Evolutionary conservation across 495 filamentous ascomycete species (phyloP).

Genomic region (Penicillium longicatenatum): DNA sequence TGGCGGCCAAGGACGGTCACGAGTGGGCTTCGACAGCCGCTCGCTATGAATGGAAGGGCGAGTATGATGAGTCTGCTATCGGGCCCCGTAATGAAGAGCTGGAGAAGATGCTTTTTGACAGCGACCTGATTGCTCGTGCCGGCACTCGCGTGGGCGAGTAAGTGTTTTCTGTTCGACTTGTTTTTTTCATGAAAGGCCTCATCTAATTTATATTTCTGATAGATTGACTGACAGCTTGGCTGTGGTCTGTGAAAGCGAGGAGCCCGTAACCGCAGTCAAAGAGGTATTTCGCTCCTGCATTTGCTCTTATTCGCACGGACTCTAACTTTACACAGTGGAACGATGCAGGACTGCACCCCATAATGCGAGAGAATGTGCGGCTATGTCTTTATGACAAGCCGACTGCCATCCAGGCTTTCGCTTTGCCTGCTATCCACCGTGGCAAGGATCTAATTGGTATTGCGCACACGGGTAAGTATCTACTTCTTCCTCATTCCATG

Average conservation of each 20-base stretch:
- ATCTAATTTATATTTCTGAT: slow-evolving; percentile 5
- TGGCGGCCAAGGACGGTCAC: neutral
- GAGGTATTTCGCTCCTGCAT: slow-evolving; percentile 40
- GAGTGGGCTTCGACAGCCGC: slow-evolving; percentile 59
- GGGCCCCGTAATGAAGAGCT: slow-evolving; percentile 68
- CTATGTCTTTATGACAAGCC: slow-evolving; percentile 66
- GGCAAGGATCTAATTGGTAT: slow-evolving; percentile 81
- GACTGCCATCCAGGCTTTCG: slow-evolving; percentile 85
- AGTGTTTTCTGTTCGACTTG: slow-evolving; percentile 14
- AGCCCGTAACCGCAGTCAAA: slow-evolving; percentile 32
- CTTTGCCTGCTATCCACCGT: slow-evolving; percentile 71
- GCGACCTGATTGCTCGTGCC: slow-evolving; percentile 43
- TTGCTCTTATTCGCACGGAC: slow-evolving; percentile 45
- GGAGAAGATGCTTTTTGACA: slow-evolving; percentile 71
- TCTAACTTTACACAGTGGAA: slow-evolving; percentile 54
- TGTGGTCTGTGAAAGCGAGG: slow-evolving; percentile 6
- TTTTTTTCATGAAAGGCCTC: neutral
- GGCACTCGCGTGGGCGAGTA: slow-evolving; percentile 46
- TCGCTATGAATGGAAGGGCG: slow-evolving; percentile 83
- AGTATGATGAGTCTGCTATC: slow-evolving; percentile 70
- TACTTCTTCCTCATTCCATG: neutral
- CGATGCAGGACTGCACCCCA: slow-evolving; percentile 81
- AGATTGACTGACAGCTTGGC: slow-evolving; percentile 27
- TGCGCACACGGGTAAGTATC: slow-evolving; percentile 82
- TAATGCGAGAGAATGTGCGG: slow-evolving; percentile 74